Evolutionary conservation across 2,329 filamentous ascomycete genomes (phyloP).

Genomic region (Aureobasidium sp.): DNA sequence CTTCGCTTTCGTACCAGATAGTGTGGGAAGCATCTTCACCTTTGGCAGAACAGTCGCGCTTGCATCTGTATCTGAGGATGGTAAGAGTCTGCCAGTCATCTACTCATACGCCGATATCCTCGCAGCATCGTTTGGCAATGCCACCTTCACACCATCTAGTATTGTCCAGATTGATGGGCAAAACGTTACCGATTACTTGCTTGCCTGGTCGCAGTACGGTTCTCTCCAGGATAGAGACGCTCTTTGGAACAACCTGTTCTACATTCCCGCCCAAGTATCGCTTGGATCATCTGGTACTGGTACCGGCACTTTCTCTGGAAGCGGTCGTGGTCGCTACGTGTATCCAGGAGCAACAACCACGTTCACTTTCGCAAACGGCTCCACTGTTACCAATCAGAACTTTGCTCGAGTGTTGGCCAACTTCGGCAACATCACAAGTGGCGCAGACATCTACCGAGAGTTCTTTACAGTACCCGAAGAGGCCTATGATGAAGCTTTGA

Average conservation of each 20-base stretch:
- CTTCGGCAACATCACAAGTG: slow-evolving; percentile 34
- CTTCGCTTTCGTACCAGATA: slow-evolving; percentile 48
- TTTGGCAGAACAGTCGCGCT: slow-evolving; percentile 41
- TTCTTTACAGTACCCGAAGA: slow-evolving; percentile 20
- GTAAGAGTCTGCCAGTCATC: slow-evolving; percentile 48
- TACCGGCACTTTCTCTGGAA: slow-evolving; percentile 37
- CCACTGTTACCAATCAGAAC: slow-evolving; percentile 32
- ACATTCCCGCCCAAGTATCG: slow-evolving; percentile 35
- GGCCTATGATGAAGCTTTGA: slow-evolving; percentile 18
- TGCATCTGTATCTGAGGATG: slow-evolving; percentile 54
- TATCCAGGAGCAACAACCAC: slow-evolving; percentile 37
- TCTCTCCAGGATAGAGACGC: slow-evolving; percentile 44
- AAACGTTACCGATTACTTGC: slow-evolving; percentile 42
- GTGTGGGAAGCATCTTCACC: slow-evolving; percentile 43
- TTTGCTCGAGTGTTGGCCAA: slow-evolving; percentile 34
- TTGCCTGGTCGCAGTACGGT: slow-evolving; percentile 39
- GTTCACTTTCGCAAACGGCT: slow-evolving; percentile 39
- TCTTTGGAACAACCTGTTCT: slow-evolving; percentile 45
- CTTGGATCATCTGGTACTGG: slow-evolving; percentile 32
- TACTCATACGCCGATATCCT: slow-evolving; percentile 45
- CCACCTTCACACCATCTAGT: slow-evolving; percentile 37
- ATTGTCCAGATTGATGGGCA: slow-evolving; percentile 50
- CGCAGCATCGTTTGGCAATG: slow-evolving; percentile 31
- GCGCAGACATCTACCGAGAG: slow-evolving; percentile 33
- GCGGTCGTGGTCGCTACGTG: slow-evolving; percentile 33